Conservation (phyloP, 2,329 filamentous ascomycete genomes). For the Exophiala sp. region DNA sequence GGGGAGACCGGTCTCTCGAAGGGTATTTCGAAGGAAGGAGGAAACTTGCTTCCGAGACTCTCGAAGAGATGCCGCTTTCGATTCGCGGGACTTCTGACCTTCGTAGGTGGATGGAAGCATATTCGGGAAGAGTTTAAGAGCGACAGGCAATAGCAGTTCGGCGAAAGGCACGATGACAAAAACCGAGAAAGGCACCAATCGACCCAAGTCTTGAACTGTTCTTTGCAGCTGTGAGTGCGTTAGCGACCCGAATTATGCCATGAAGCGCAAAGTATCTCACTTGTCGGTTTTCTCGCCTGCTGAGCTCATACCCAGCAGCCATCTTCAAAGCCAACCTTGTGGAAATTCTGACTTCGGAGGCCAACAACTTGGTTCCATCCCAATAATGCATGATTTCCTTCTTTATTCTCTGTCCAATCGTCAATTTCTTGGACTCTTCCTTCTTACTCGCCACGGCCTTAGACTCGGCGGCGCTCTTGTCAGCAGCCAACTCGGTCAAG, state of each 20-base stretch:
- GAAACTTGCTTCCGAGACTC: slow-evolving; percentile 92
- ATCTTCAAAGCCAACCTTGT: slow-evolving; percentile 90
- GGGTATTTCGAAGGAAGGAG: slow-evolving; percentile 78
- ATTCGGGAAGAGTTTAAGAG: slow-evolving; percentile 93
- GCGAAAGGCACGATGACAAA: slow-evolving; percentile 97
- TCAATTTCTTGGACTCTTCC: slow-evolving; percentile 80
- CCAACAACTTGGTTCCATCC: slow-evolving; percentile 95
- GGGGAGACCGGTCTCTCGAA: slow-evolving; percentile 90
- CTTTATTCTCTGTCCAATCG: slow-evolving; percentile 87
- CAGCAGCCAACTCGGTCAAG: slow-evolving; percentile 61
- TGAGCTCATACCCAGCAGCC: slow-evolving; percentile 96
- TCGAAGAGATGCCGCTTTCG: slow-evolving; percentile 76
- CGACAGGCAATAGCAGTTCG: slow-evolving; percentile 78
- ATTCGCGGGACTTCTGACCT: slow-evolving; percentile 82
- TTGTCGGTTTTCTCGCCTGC: slow-evolving; percentile 86
- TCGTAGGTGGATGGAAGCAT: slow-evolving; percentile 97
- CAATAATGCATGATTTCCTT: slow-evolving; percentile 93
- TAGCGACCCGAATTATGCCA: neutral
- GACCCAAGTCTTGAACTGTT: slow-evolving; percentile 89
- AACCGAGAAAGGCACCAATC: slow-evolving; percentile 90
- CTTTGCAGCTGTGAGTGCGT: slow-evolving; percentile 61
- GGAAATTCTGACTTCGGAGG: slow-evolving; percentile 89
- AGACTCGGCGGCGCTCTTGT: slow-evolving; percentile 55
- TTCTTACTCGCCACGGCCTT: slow-evolving; percentile 58
- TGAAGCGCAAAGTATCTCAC: slow-evolving; percentile 35